phyloP scores from a whole-genome alignment of 805 yeast genomes.

The Starmerella tilneyi region DNA sequence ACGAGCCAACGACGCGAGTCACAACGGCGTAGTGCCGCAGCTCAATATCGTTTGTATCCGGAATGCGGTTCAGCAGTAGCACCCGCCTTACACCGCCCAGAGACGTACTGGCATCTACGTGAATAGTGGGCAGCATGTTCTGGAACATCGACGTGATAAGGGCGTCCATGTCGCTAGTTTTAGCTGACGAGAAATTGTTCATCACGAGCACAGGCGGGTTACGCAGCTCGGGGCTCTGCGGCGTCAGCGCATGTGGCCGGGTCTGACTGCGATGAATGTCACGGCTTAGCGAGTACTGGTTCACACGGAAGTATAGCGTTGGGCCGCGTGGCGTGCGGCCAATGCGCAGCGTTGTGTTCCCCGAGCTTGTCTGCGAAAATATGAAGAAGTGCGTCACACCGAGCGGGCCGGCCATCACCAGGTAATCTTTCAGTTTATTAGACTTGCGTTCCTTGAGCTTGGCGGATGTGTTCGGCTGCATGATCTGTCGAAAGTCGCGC shows the following conservation, averaged over 20 bases:
- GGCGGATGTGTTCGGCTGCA: constrained; percentile 96
- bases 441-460: constrained; percentile 75
- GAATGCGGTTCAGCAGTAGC: constrained; percentile 64
- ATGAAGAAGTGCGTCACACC: constrained; percentile 83
- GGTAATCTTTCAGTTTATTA: constrained; percentile 79
- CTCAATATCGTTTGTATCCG: constrained; percentile 62
- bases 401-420: constrained; percentile 98
- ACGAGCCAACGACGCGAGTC: constrained; percentile 64
- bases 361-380: constrained; percentile 64
- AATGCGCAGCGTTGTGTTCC: constrained; percentile 70
- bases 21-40: constrained; percentile 83
- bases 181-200: constrained; percentile 72
- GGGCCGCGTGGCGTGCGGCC: constrained; percentile 93
- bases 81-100: constrained; percentile 73
- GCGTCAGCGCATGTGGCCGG: constrained; percentile 60
- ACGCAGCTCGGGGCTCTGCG: constrained; percentile 42
- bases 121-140: constrained; percentile 89
- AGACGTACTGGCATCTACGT: constrained; percentile 62
- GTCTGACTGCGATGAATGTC: constrained; percentile 63
- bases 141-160: constrained; percentile 82
- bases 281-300: constrained; percentile 66
- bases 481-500: constrained; percentile 71
- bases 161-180: constrained; percentile 62
- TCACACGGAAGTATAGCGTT: constrained; percentile 70
- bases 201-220: constrained; percentile 84